Conservation (phyloP, 176 grass and related monocot genomes). For the Paspalum vaginatum region DNA sequence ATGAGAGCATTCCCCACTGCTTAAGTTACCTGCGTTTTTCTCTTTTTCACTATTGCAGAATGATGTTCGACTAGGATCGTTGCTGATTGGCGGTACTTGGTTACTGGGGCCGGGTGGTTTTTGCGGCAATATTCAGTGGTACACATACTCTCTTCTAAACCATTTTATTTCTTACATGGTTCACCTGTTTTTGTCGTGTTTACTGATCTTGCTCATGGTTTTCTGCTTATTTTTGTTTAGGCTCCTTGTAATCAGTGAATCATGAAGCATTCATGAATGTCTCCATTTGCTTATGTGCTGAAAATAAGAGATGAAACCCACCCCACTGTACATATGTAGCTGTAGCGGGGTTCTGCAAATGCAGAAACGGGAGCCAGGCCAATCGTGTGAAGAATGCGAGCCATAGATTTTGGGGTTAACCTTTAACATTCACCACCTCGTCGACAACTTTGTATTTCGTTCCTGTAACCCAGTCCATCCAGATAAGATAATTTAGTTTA, state of each 20-base stretch:
- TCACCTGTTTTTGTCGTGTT: not conserved
- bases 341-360: slow-evolving; percentile 67
- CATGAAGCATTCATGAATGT: slow-evolving; percentile 30
- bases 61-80: slow-evolving; percentile 39
- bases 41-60: not conserved
- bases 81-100: slow-evolving; percentile 54
- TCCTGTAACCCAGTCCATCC: slow-evolving; percentile 1
- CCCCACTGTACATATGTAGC: slow-evolving; percentile 72
- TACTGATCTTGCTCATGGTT: slow-evolving; percentile 30
- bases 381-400: slow-evolving; percentile 33
- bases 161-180: not conserved
- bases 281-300: slow-evolving; percentile 10
- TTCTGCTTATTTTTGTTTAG: slow-evolving; percentile 35
- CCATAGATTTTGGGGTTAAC: slow-evolving; percentile 29
- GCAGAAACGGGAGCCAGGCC: slow-evolving; percentile 50
- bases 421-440: slow-evolving; percentile 10
- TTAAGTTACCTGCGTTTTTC: not conserved
- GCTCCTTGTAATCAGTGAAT: slow-evolving; percentile 24
- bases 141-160: slow-evolving; percentile 2
- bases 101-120: slow-evolving; percentile 56
- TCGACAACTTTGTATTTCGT: slow-evolving; percentile 2
- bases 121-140: slow-evolving; percentile 38
- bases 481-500: slow-evolving; percentile 10
- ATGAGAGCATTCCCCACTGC: not conserved
- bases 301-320: slow-evolving; percentile 42